Evolutionary conservation across 2,329 filamentous ascomycete genomes (phyloP).

Genomic region (Aspergillus viridinutans): DNA sequence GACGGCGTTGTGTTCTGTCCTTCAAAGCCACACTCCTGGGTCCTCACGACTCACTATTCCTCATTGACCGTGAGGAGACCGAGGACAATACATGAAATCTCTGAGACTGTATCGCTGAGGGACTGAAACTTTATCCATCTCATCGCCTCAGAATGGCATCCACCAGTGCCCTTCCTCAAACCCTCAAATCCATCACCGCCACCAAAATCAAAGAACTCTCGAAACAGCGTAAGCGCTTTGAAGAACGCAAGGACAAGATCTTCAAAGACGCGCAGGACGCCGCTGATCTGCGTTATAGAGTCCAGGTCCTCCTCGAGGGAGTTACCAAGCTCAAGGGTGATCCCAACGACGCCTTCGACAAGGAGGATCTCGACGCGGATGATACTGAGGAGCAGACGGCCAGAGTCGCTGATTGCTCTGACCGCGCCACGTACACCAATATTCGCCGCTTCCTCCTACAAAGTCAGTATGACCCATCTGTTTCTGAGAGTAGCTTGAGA

Average conservation of each 20-base stretch:
- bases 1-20: background rate
- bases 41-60: background rate
- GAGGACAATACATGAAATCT: background rate
- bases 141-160: conserved; percentile 25
- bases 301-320: conserved; percentile 34
- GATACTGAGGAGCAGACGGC: background rate
- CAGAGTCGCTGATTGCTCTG: conserved; percentile 15
- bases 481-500: conserved; percentile 44
- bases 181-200: conserved; percentile 52
- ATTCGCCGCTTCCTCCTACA: conserved; percentile 52
- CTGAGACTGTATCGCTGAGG: background rate
- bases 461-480: conserved; percentile 50
- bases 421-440: conserved; percentile 35
- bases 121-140: background rate
- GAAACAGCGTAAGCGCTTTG: conserved; percentile 49
- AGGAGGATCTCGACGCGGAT: conserved; percentile 28
- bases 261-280: conserved; percentile 30
- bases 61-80: background rate
- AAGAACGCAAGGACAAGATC: conserved; percentile 43
- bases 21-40: background rate
- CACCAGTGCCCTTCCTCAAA: conserved; percentile 45
- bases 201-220: conserved; percentile 56
- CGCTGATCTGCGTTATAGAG: conserved; percentile 27
- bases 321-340: conserved; percentile 36
- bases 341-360: conserved; percentile 32